Evolutionary conservation across 805 yeast species (phyloP).

Genomic region (Wickerhamiella kurtzmanii): DNA sequence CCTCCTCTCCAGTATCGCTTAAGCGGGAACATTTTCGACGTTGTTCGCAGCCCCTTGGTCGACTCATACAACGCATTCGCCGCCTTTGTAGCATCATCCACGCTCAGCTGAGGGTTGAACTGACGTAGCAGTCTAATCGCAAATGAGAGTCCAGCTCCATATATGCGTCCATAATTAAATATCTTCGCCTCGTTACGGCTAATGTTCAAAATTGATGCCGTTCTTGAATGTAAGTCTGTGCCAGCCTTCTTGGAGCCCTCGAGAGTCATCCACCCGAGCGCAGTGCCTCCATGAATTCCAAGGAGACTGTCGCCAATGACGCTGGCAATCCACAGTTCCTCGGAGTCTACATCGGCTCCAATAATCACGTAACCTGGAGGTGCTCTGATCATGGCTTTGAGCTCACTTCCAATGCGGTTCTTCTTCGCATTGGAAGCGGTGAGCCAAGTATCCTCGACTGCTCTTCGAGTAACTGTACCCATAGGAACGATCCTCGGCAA

Average conservation of each 20-base stretch:
- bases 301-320: conserved; percentile 85
- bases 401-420: conserved; percentile 79
- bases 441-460: conserved; percentile 94
- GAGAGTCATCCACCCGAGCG: conserved; percentile 97
- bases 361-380: conserved; percentile 85
- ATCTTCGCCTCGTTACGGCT: conserved; percentile 85
- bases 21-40: conserved; percentile 22
- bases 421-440: conserved; percentile 91
- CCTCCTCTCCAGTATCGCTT: conserved; percentile 51
- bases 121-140: conserved; percentile 74
- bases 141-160: conserved; percentile 92
- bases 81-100: conserved; percentile 47
- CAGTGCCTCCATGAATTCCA: conserved; percentile 86
- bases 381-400: conserved; percentile 73
- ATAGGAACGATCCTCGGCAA: conserved; percentile 74
- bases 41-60: conserved; percentile 57
- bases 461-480: conserved; percentile 95
- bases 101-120: conserved; percentile 60
- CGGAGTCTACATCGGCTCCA: conserved; percentile 98
- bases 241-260: conserved; percentile 89
- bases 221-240: conserved; percentile 89
- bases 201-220: conserved; percentile 80
- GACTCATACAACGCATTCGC: conserved; percentile 60
- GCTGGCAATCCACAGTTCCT: conserved; percentile 96
- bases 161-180: conserved; percentile 92